Base-by-base conservation (phyloP, 441 rosid species). In the Dalechampia spathulata region DNA sequence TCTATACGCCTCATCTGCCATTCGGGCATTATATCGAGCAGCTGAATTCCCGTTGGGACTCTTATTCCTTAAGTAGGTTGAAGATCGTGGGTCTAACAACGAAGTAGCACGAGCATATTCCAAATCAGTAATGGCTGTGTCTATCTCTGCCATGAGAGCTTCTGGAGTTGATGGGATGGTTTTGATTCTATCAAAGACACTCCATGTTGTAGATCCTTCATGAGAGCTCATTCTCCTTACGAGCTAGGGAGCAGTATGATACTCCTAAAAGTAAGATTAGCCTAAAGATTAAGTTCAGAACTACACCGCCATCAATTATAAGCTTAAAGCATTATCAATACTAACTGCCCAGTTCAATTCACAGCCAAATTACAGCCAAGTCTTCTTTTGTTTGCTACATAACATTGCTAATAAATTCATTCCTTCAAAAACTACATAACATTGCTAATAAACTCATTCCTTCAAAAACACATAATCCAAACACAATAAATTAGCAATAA, bases 1-100 rank as follows among this genome's bases (percentile, higher is more conserved):
- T 66, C 71, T 75, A 49, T 74, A 79, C 49, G 87, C 80, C 70
- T 77, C 79, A 51, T 83, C 90, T 0, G 86, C 84, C 53, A 60
- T 50, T 32, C 68, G 63, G 6, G 64, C 78, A 65, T 83, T 80
- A 47, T 82, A 78, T 44, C 52, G 64, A 12, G 71, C 49, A 40
- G 62, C n/a, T 8, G 49, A 43, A 23, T 14, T 26, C 5, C 38
- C 63, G 23, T 60, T 75, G 20, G 54, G 46, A 27, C 53, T 48
- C 49, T 40, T 61, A 21, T 17, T 63, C 64, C 49, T 68, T 7
- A 44, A 17, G 27, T 48, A 20, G 17, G 78, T 51, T 16, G 72
- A 57, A 25, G 80, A 63, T 7, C 69, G 64, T 40, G 78, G 61
- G 45, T 66, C 73, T 9, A 81, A 78, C 27, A 50, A 22, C 17